phyloP scores from a whole-genome alignment of 108 stramenopile species.

The Schizochytrium sp. region DNA sequence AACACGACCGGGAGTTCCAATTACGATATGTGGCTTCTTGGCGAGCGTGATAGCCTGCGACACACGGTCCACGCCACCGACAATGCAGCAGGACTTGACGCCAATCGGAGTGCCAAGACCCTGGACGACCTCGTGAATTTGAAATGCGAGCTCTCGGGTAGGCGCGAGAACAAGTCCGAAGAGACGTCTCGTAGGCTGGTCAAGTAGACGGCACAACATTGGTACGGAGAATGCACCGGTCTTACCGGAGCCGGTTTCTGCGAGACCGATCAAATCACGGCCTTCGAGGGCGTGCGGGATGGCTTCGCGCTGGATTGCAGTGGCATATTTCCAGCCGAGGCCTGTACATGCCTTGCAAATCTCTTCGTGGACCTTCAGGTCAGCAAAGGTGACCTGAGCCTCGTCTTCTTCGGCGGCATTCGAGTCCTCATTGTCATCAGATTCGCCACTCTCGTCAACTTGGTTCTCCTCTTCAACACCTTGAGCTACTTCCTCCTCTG shows the following conservation, averaged over 20 bases:
- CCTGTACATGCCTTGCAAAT: conserved; percentile 83
- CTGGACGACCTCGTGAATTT: conserved; percentile 95
- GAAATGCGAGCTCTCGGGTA: conserved; percentile 98
- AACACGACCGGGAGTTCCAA: conserved; percentile 96
- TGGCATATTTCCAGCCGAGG: conserved; percentile 93
- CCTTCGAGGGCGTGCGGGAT: conserved; percentile 91
- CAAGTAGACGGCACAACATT: conserved; percentile 87
- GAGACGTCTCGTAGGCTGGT: conserved; percentile 83
- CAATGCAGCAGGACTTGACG: conserved; percentile 90
- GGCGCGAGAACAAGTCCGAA: conserved; percentile 91
- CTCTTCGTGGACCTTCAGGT: conserved; percentile 84
- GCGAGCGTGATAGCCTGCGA: conserved; percentile 95
- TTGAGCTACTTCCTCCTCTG: conserved; percentile 32
- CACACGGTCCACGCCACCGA: conserved; percentile 95
- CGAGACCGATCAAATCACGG: conserved; percentile 84
- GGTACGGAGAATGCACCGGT: conserved; percentile 94
- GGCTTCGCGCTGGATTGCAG: conserved; percentile 89
- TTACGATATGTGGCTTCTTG: conserved; percentile 93
- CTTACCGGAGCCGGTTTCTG: conserved; percentile 94
- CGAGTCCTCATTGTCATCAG: background rate
- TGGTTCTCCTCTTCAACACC: conserved; percentile 54
- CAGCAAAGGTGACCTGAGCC: conserved; percentile 81
- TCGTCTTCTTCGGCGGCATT: background rate
- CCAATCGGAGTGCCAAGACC: conserved; percentile 90
- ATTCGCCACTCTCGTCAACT: background rate